Percentiles rank a stretch among this genome's conserved stretches.
Evolutionary conservation across 331 rosid species (phyloP).

Genomic region (Dryas integrifolia): DNA sequence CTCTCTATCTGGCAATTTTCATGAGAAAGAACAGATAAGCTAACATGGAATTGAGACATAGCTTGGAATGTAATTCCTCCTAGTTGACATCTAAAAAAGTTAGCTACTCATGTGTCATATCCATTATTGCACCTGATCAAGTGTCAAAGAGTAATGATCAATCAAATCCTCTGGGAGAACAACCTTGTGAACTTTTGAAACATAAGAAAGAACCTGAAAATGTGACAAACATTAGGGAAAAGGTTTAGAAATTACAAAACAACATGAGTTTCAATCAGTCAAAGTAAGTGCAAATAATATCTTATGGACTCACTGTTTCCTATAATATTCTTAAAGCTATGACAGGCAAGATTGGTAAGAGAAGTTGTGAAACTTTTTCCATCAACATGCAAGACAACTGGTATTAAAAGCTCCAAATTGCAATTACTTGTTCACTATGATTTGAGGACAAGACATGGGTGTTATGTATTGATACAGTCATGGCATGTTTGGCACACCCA

Average conservation of each 20-base stretch:
- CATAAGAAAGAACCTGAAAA: slow-evolving; percentile 84
- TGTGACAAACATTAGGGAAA: slow-evolving; percentile 25
- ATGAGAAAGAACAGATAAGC: background rate
- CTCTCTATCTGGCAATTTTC: slow-evolving; percentile 67
- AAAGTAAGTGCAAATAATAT: background rate
- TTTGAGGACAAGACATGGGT: background rate
- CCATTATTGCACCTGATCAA: slow-evolving; percentile 66
- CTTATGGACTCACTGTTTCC: background rate
- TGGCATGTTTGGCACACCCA: background rate
- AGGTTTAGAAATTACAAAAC: slow-evolving; percentile 19
- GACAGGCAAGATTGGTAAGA: background rate
- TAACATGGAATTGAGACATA: background rate
- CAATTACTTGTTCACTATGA: background rate
- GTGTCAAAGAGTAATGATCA: slow-evolving; percentile 54
- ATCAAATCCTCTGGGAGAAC: slow-evolving; percentile 66
- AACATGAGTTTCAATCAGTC: background rate
- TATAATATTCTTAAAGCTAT: background rate
- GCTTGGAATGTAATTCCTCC: background rate
- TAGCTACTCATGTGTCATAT: slow-evolving; percentile 11
- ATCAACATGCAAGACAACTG: background rate
- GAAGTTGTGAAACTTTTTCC: background rate
- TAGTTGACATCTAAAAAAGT: background rate
- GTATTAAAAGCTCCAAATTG: background rate
- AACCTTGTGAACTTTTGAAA: slow-evolving; percentile 87
- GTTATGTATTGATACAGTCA: background rate